phyloP scores from a whole-genome alignment of 2,329 filamentous ascomycete species.

The Pseudopyrenochaeta lycopersici region DNA sequence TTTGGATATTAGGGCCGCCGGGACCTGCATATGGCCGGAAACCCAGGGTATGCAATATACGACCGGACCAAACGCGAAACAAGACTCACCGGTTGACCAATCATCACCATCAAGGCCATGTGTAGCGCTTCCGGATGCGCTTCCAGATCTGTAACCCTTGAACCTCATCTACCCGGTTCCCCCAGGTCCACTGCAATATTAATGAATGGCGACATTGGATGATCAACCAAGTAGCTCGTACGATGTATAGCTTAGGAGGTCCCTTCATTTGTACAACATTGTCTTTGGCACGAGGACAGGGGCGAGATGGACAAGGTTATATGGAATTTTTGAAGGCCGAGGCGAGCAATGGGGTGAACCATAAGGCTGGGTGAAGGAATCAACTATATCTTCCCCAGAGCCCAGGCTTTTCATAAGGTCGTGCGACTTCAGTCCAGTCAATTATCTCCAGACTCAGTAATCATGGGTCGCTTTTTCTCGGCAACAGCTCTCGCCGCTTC shows the following conservation, averaged over 20 bases:
- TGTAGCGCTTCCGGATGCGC: too few species aligned
- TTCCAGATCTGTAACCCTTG: too few species aligned
- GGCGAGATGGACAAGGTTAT: not conserved
- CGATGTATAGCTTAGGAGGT: conserved; percentile 1
- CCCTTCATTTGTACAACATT: conserved; percentile 11
- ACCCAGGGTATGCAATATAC: conserved; percentile 24
- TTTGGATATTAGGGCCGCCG: conserved; percentile 37
- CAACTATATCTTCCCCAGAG: not conserved
- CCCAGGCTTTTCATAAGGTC: not conserved
- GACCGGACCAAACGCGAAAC: conserved; percentile 5
- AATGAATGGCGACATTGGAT: conserved; percentile 11
- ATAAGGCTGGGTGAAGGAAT: not conserved
- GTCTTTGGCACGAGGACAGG: not conserved
- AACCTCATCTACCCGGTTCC: too few species aligned
- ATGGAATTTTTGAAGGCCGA: conserved; percentile 5
- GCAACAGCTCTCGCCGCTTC: not conserved
- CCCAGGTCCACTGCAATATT: not conserved
- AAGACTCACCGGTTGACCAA: conserved; percentile 6
- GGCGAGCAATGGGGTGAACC: not conserved
- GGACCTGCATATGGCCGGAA: conserved; percentile 38
- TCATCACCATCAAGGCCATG: not conserved
- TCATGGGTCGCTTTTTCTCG: not conserved
- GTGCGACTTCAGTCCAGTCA: not conserved
- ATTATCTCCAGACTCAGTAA: not conserved
- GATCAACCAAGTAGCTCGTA: conserved; percentile 4